Evolutionary conservation across 805 yeast species (phyloP).

Genomic region (Candida patagonica): DNA sequence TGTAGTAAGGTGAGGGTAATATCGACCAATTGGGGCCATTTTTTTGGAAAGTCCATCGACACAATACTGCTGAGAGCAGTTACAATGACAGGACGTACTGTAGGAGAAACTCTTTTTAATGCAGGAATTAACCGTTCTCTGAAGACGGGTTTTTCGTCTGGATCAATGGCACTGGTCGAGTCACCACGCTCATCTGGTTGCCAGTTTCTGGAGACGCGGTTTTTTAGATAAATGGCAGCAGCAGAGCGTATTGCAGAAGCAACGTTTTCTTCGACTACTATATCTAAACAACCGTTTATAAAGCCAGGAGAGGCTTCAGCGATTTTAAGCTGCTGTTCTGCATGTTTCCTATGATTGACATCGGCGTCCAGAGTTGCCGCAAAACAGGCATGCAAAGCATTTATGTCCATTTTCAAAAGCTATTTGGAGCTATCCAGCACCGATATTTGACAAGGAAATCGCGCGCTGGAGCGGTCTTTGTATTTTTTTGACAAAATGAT

Average conservation of each 20-base stretch:
- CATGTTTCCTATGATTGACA: conserved; percentile 48
- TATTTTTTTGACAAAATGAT: no score
- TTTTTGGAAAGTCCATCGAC: conserved; percentile 38
- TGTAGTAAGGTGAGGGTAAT: conserved; percentile 38
- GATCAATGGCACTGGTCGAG: conserved; percentile 35
- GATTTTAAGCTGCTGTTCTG: conserved; percentile 55
- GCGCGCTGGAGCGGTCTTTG: neutral
- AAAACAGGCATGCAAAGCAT: conserved; percentile 62
- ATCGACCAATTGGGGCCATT: conserved; percentile 49
- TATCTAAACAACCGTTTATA: conserved; percentile 72
- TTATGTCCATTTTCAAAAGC: conserved; percentile 48
- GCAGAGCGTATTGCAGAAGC: conserved; percentile 50
- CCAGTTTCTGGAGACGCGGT: conserved; percentile 64
- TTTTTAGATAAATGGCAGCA: conserved; percentile 77
- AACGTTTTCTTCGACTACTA: conserved; percentile 46
- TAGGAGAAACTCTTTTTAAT: conserved; percentile 39
- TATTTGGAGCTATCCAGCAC: neutral
- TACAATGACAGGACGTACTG: conserved; percentile 35
- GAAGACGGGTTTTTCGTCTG: conserved; percentile 66
- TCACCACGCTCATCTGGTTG: conserved; percentile 25
- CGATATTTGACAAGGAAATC: neutral
- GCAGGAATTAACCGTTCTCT: conserved; percentile 61
- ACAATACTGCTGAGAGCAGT: conserved; percentile 43
- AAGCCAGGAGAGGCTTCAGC: conserved; percentile 61
- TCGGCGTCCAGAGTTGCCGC: conserved; percentile 69